These are phyloP conservation scores for Blastomyces emzantsi DNA, from an alignment of 2,329 filamentous ascomycete genomes.

Conservation along the genomic window DNA sequence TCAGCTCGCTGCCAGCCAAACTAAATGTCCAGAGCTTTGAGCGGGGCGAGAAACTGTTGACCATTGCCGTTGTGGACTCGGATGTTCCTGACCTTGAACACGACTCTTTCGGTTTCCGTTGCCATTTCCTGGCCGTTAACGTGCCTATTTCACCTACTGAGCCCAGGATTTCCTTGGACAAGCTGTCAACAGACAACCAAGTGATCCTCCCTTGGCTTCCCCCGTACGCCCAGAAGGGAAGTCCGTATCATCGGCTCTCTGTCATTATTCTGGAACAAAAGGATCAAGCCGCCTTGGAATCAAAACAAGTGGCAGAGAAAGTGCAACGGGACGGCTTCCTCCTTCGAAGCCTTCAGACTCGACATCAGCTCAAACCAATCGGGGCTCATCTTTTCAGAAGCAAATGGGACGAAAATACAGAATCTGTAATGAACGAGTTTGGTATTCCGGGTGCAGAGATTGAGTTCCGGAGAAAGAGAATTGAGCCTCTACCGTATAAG, in stretches of 20 bases:
- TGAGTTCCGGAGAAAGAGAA: conserved; percentile 73
- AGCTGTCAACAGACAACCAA: conserved; percentile 52
- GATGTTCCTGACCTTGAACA: conserved; percentile 74
- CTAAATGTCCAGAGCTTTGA: conserved; percentile 81
- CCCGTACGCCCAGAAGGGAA: conserved; percentile 79
- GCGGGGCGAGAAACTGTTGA: conserved; percentile 69
- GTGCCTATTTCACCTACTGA: conserved; percentile 54
- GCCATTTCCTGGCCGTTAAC: conserved; percentile 77
- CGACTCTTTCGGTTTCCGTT: conserved; percentile 70
- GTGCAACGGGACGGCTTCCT: conserved; percentile 58
- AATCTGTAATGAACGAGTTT: conserved; percentile 74
- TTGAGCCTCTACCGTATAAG: conserved; percentile 59
- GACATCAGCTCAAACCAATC: conserved; percentile 60
- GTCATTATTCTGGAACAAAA: conserved; percentile 77
- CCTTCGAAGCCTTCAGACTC: conserved; percentile 63
- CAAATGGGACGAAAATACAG: conserved; percentile 80
- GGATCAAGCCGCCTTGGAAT: conserved; percentile 50
- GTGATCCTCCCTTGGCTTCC: conserved; percentile 73
- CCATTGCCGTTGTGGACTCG: conserved; percentile 75
- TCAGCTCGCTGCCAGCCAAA: conserved; percentile 64
- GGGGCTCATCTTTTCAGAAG: conserved; percentile 83
- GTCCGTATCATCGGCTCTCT: conserved; percentile 80
- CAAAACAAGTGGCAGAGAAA: conserved; percentile 44
- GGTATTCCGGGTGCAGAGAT: conserved; percentile 67
- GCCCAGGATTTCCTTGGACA: conserved; percentile 56